Evolutionary conservation across 139 green algal genomes (phyloP), one percentile per base, ranked within the genome.

Genomic region (Chlorella sp.): DNA sequence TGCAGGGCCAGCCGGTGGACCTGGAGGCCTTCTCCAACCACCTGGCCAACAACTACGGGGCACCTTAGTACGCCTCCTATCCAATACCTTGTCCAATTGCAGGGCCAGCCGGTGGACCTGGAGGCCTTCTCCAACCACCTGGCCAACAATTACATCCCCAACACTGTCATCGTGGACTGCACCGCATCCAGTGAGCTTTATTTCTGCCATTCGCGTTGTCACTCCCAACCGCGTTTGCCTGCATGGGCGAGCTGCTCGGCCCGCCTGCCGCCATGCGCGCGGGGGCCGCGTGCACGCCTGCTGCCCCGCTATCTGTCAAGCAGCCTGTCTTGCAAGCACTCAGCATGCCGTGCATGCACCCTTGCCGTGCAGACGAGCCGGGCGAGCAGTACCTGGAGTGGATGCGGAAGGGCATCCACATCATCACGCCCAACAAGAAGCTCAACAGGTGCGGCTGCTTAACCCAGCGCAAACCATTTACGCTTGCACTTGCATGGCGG

Each of bases 361-460:
- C 46, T 11, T 54, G 46, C 46, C 20, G 3, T 73, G 70, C 81
- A 76, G 96, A 97, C 16, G 88, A 48, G 20, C 93, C 93, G 0
- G 76, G 92, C 4, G 72, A 81, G 28, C 65, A 89, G 34, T 98
- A 98, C 89, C 84, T 96, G 65, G 80, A 93, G 30, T 99, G 97
- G 97, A 95, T 99, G 92, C 81, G 80, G 46, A 79, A 93, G 80
- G 97, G 97, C 81, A 93, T 97, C 84, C 93, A 98, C 90, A 90
- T 98, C 80, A 93, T 98, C 84, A 98, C 96, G 9, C 95, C 95
- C 84, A 99, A 99, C 94, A 99, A 99, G 92, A 99, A 98, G 91
- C 90, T 98, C 32, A 96, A 95, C 85, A 93, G 51, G 51, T 16
- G 24, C 8, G 46, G 46, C 8, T 8, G n/a, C n/a, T n/a, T n/a